These are phyloP conservation scores for Myxozyma sirexii DNA, from an alignment of 805 yeast genomes.

Conservation along the genomic window DNA sequence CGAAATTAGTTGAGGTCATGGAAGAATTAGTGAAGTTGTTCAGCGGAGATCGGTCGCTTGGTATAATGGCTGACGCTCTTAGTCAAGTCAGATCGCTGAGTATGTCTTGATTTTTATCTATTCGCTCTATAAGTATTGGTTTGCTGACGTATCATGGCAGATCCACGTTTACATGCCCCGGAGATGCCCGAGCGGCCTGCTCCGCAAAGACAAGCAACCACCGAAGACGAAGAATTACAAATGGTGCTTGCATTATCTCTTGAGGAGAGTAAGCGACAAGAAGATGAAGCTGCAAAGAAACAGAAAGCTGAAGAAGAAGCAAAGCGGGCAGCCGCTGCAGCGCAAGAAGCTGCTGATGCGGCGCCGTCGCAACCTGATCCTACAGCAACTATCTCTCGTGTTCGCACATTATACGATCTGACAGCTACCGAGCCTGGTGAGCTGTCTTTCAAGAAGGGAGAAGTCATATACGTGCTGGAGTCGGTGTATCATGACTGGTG, in stretches of 20 bases:
- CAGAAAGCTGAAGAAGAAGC: slow-evolving; percentile 15
- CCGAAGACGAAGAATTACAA: slow-evolving; percentile 79
- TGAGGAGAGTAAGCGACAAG: slow-evolving; percentile 51
- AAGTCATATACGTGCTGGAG: slow-evolving; percentile 82
- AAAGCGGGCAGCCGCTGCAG: background rate
- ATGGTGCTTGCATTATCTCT: slow-evolving; percentile 75
- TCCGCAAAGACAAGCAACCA: slow-evolving; percentile 9
- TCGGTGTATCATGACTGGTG: slow-evolving; percentile 94
- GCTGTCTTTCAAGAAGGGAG: slow-evolving; percentile 83
- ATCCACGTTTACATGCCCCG: slow-evolving; percentile 51
- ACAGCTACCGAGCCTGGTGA: slow-evolving; percentile 82
- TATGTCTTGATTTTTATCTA: slow-evolving; percentile 12
- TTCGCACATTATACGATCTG: slow-evolving; percentile 83
- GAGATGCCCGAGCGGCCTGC: slow-evolving; percentile 59
- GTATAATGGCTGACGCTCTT: slow-evolving; percentile 66
- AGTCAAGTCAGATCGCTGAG: slow-evolving; percentile 49
- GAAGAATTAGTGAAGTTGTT: slow-evolving; percentile 68
- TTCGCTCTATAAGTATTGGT: background rate
- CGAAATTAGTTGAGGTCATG: slow-evolving; percentile 65
- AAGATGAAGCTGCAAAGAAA: slow-evolving; percentile 15
- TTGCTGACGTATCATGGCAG: slow-evolving; percentile 1
- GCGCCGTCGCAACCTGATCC: slow-evolving; percentile 19
- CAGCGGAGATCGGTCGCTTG: slow-evolving; percentile 72
- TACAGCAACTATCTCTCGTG: slow-evolving; percentile 56
- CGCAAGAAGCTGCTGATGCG: slow-evolving; percentile 4